Base-by-base conservation (phyloP, 768 basidiomycete genomes). In the Tremella mesenterica region DNA sequence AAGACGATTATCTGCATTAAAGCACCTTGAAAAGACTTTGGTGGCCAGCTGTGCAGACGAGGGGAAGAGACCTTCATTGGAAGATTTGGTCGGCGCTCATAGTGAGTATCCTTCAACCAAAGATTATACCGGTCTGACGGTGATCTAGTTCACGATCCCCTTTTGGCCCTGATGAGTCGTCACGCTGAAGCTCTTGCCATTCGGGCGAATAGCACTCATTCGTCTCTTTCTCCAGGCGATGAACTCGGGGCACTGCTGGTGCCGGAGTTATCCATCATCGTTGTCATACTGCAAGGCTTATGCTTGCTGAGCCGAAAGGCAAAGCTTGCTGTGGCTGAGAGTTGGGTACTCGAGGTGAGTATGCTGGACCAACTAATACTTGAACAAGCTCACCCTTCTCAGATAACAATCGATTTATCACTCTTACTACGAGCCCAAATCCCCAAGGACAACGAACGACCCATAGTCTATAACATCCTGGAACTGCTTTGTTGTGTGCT, bases 401-500 rank as follows among this genome's bases (percentile, higher is more conserved):
- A 69, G 67, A 60, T 66, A 47, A 46, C 66, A 31, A 64, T 69
- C 44, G 64, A 66, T 26, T 49, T 69, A 3, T 41, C 66, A 5
- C 57, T 69, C 4, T 49, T 69, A 1, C 57, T 69, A 0, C 62
- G 67, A 3, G 33, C 60, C 2, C 65, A 62, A 26, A n/a, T 12
- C 20, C 21, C 34, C 7, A 31, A 4, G 16, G 13, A 10, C 29
- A 25, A 27, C 10, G 9, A 39, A 46, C 13, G 30, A 76, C 80
- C 51, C 5, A 78, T 92, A n/a, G 81, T 86, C 2, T 85, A 86
- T 2, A 76, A 79, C 9, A 76, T 87, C 7, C 77, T 96, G 18
- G 92, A 96, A 65, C 88, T 88, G 0, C 74, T 96, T 4, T 76
- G 91, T 16, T 90, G 87, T 59, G 78, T 90, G 27, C 77, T 96